Conservation (phyloP, 2,329 filamentous ascomycete species). For the Penicillium sp. region DNA sequence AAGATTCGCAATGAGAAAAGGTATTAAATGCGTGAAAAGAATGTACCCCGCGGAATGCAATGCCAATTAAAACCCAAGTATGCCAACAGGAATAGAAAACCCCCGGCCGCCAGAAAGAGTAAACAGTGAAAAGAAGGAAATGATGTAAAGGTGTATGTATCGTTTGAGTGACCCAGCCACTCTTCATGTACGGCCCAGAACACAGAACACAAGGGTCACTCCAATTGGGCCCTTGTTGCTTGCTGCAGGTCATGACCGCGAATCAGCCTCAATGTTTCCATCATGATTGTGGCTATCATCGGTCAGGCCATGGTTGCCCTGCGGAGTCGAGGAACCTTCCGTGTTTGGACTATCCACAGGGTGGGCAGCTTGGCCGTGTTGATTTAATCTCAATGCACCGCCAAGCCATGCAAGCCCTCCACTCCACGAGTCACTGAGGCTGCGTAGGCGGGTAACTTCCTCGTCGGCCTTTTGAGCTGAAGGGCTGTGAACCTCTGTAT, state of each 20-base stretch:
- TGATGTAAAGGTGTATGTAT: slow-evolving; percentile 12
- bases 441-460: slow-evolving; percentile 33
- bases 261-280: slow-evolving; percentile 3
- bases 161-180: slow-evolving; percentile 25
- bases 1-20: slow-evolving; percentile 4
- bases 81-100: slow-evolving; percentile 4
- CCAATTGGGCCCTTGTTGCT: neutral
- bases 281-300: neutral
- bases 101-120: neutral
- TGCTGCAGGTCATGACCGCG: slow-evolving; percentile 10
- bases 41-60: slow-evolving; percentile 23
- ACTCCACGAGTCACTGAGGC: slow-evolving; percentile 41
- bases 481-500: slow-evolving; percentile 15
- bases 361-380: slow-evolving; percentile 1
- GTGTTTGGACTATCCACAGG: slow-evolving; percentile 13
- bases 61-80: slow-evolving; percentile 22
- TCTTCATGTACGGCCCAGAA: slow-evolving; percentile 15
- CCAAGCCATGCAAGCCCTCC: slow-evolving; percentile 40
- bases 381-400: slow-evolving; percentile 29
- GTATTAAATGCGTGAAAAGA: slow-evolving; percentile 17
- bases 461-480: slow-evolving; percentile 14
- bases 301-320: slow-evolving; percentile 2
- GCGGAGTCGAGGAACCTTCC: slow-evolving; percentile 15
- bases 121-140: neutral
- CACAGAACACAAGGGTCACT: neutral